A percentile compares a stretch with the other conserved stretches of the same genome.
Evolutionary conservation across 257 asterid genomes (phyloP).

Genomic region (Sherardia arvensis): DNA sequence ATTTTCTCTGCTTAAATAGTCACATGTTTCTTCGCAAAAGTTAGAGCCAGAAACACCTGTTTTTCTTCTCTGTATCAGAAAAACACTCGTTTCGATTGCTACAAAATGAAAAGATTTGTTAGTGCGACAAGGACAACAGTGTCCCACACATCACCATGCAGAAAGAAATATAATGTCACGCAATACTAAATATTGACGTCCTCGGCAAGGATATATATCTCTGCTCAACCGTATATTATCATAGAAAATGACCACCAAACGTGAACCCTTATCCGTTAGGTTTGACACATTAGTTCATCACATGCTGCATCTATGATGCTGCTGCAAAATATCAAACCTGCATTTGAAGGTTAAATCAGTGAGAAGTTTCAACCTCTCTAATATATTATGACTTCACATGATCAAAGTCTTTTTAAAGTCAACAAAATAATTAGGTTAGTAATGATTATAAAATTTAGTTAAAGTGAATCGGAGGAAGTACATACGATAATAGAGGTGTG

Average conservation of each 20-base stretch:
- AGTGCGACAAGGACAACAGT: background rate
- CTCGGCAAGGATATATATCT: conserved; percentile 6
- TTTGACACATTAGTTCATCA: conserved; percentile 3
- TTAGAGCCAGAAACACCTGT: too few species aligned
- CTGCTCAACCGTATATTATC: background rate
- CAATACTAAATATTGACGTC: background rate
- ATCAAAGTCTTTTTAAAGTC: too few species aligned
- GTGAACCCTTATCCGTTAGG: conserved; percentile 13
- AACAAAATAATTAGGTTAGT: too few species aligned
- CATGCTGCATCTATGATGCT: background rate
- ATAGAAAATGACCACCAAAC: background rate
- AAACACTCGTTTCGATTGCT: too few species aligned
- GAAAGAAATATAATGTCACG: background rate
- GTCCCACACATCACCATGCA: conserved; percentile 12
- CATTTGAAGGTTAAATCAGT: background rate
- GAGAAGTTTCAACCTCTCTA: background rate
- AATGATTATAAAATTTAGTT: too few species aligned
- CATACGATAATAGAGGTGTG: too few species aligned
- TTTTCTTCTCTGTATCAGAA: too few species aligned
- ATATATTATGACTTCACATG: too few species aligned
- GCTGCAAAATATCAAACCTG: background rate
- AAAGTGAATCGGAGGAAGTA: too few species aligned
- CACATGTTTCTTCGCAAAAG: too few species aligned
- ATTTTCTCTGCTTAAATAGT: too few species aligned
- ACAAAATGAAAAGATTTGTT: background rate